Evolutionary conservation across 1,284 basidiomycete genomes (phyloP), one percentile per base, ranked within the genome.

Genomic region (Sanguinoderma infundibulare): DNA sequence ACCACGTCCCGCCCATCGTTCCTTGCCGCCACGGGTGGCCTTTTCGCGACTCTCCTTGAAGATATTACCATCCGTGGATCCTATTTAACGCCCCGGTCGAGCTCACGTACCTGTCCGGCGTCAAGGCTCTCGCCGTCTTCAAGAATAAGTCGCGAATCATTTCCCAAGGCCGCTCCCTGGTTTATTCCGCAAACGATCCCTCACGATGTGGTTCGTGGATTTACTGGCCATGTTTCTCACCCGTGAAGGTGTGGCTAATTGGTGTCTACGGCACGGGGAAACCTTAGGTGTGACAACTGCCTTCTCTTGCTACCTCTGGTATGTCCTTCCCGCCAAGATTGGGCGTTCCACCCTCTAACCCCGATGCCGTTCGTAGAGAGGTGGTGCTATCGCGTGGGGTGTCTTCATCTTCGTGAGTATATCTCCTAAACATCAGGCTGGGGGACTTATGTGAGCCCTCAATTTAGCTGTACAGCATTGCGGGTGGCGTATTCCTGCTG

Each of bases 341-440:
- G 42, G 42, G 24, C 14, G 8, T 17, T 22, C 24, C 42, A 35
- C 34, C 26, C n/a, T 54, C n/a, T 28, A 44, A 28, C 39, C 35
- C 32, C 24, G 4, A 46, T 12, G 22, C 42, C 24, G 42, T 26
- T 46, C 24, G 57, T 68, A 90, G 87, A 82, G 87, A 70, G 85
- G 78, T 74, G 90, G 90, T 72, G 88, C 89, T 57, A 92, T 92
- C 68, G 88, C 86, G 47, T 92, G 88, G 89, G 86, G 79, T 65
- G 78, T 86, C 61, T 68, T 87, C 67, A 85, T 93, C 65, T 79
- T 83, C 64, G 89, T 90, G 74, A 68, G 81, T 75, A 55, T 42
- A 32, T 57, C 49, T 4, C 15, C 17, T 39, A 54, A n/a, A 55
- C 42, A 10, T 3, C 55, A 44, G 52, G 39, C 63, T 54, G 22